Base-by-base conservation (phyloP, 73 alveolate genomes). In the Paramecium pentaurelia region DNA sequence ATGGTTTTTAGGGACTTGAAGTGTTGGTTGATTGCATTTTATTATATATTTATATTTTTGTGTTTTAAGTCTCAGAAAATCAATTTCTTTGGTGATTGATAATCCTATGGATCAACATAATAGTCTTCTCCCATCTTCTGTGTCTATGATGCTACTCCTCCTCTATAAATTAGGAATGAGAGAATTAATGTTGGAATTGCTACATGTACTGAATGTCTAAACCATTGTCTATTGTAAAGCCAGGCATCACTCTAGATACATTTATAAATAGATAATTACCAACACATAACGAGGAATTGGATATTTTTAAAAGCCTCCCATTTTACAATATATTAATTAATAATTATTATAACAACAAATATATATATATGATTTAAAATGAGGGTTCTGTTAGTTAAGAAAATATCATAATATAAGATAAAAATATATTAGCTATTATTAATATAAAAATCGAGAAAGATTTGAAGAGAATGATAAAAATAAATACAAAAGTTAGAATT, bases 251-350 rank as follows among this genome's bases (percentile, higher is more conserved):
- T 64, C 84, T 64, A 64, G 0, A 22, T 2, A 5, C 4, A 54
- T 54, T 64, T 64, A 32, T 32, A 22, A 8, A 8, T 28, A 12
- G 54, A 64, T 64, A 1, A 64, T 64, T 64, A 64, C 84, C 84
- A 64, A 64, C 84, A 64, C 84, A 32, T 28, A 64, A 64, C 84
- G 84, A 64, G 84, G 84, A 64, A 64, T 64, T 3, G 84, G 84
- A 18, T 64, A 64, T 12, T 64, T 64, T 32, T 64, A 64, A 64
- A 64, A 64, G 16, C 84, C 84, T 64, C 84, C 84, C 84, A 64
- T 64, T 54, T 18, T 54, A 54, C 32, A 54, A 54, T 54, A 54
- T 54, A 18, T 18, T 16, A n/a, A 54, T 54, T 54, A 54, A 54
- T 54, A 54, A 54, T 54, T 4, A 54, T 54, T 54, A 54, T 54